These are phyloP conservation scores for Salvia rosmarinus DNA, from an alignment of 257 asterid species.

Conservation along the genomic window DNA sequence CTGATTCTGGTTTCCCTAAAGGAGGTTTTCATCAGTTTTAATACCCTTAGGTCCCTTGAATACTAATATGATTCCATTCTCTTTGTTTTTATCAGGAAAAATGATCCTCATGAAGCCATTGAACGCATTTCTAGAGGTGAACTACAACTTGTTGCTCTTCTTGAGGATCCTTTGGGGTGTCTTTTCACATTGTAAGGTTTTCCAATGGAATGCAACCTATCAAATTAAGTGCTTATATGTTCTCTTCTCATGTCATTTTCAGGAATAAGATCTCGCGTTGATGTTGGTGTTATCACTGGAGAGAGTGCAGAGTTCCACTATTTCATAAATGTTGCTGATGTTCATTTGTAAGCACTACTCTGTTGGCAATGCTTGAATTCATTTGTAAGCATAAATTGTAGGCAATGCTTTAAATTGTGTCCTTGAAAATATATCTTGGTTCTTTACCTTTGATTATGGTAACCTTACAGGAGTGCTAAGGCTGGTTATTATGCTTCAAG, in stretches of 20 bases:
- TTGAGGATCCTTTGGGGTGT: conserved; percentile 13
- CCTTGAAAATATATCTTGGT: conserved; percentile 22
- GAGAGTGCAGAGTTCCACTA: conserved; percentile 66
- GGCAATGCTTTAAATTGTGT: conserved; percentile 22
- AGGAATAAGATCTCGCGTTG: conserved; percentile 73
- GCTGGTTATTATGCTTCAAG: conserved; percentile 89
- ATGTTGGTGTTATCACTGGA: conserved; percentile 74
- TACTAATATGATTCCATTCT: conserved; percentile 12
- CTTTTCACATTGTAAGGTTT: conserved; percentile 8
- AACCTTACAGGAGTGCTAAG: conserved; percentile 77
- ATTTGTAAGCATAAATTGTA: conserved; percentile 63
- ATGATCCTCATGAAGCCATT: conserved; percentile 78
- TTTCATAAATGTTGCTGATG: conserved; percentile 85
- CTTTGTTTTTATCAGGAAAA: conserved; percentile 60
- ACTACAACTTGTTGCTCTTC: conserved; percentile 14
- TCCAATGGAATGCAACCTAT: conserved; percentile 12
- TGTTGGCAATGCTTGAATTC: conserved; percentile 39
- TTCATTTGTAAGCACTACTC: conserved; percentile 71
- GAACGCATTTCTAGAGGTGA: conserved; percentile 83
- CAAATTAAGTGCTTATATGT: conserved; percentile 16
- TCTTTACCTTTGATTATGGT: conserved; percentile 11
- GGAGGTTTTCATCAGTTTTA: conserved; percentile 5
- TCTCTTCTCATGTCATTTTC: conserved; percentile 40
- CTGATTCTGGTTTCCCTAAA: conserved; percentile 30
- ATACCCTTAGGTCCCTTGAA: conserved; percentile 24